Evolutionary conservation across 768 basidiomycete species (phyloP).

Genomic region (Pleurotus platypus): DNA sequence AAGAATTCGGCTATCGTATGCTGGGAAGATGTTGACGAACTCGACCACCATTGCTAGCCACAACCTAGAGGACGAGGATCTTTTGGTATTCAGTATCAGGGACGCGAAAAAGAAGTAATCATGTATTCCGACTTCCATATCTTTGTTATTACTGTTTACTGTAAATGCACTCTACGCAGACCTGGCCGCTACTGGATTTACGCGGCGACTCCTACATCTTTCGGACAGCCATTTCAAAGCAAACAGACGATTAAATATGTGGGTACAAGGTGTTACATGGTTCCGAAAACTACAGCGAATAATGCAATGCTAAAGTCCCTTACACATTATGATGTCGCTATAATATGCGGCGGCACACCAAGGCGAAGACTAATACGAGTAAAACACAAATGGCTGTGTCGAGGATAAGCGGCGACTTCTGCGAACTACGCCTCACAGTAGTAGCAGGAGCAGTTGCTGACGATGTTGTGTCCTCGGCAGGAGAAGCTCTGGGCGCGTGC

Average conservation of each 20-base stretch:
- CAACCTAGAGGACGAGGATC: slow-evolving; percentile 91
- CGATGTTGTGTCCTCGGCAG: background rate
- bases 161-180: no score
- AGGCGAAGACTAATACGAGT: slow-evolving; percentile 61
- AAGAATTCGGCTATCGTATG: slow-evolving; percentile 74
- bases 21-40: slow-evolving; percentile 86
- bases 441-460: background rate
- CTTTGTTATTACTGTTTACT: background rate
- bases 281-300: background rate
- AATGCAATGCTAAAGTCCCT: no score
- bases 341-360: slow-evolving; percentile 60
- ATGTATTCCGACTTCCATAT: background rate
- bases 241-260: background rate
- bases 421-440: slow-evolving; percentile 12
- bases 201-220: no score
- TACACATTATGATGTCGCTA: slow-evolving; percentile 16
- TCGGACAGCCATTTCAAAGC: no score
- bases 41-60: slow-evolving; percentile 78
- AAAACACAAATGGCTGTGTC: slow-evolving; percentile 75
- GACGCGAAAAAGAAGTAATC: slow-evolving; percentile 69
- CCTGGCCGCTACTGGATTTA: no score
- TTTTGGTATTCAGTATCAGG: slow-evolving; percentile 72
- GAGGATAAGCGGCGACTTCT: slow-evolving; percentile 58
- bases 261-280: background rate
- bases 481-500: background rate